Evolutionary conservation across 2,329 filamentous ascomycete species (phyloP).

Genomic region (Colletotrichum echinochloae): DNA sequence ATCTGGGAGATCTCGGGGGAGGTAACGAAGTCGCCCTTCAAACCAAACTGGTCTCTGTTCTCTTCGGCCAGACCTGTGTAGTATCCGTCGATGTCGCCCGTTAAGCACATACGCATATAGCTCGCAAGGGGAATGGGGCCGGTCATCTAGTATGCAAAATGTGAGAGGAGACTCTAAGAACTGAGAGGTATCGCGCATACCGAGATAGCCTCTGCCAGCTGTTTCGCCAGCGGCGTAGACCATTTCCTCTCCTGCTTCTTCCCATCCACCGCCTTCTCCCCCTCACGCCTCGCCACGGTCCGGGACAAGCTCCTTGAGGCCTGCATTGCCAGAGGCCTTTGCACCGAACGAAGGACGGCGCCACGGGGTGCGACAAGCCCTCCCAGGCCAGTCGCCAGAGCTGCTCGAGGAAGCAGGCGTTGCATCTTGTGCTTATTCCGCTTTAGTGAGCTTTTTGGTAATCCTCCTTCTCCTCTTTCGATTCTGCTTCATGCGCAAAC

Average conservation of each 20-base stretch:
- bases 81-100: constrained; percentile 89
- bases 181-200: constrained; percentile 58
- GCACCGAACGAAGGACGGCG: neutral
- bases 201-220: constrained; percentile 86
- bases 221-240: constrained; percentile 93
- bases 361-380: neutral
- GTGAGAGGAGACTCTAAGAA: constrained; percentile 1
- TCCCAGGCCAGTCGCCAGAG: constrained; percentile 16
- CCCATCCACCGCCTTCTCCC: neutral
- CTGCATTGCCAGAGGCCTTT: neutral
- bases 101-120: constrained; percentile 99
- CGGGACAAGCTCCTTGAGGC: constrained; percentile 45
- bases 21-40: constrained; percentile 94
- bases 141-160: constrained; percentile 65
- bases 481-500: neutral
- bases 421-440: constrained; percentile 20
- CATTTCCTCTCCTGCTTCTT: constrained; percentile 69
- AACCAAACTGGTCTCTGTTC: constrained; percentile 88
- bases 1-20: constrained; percentile 98
- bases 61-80: constrained; percentile 81
- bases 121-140: constrained; percentile 92
- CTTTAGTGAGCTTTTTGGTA: neutral
- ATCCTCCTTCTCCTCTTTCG: neutral
- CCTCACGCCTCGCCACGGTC: constrained; percentile 40
- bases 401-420: constrained; percentile 16